Evolutionary conservation across 495 filamentous ascomycete species (phyloP).

Genomic region (Friedmanniomyces endolithicus): DNA sequence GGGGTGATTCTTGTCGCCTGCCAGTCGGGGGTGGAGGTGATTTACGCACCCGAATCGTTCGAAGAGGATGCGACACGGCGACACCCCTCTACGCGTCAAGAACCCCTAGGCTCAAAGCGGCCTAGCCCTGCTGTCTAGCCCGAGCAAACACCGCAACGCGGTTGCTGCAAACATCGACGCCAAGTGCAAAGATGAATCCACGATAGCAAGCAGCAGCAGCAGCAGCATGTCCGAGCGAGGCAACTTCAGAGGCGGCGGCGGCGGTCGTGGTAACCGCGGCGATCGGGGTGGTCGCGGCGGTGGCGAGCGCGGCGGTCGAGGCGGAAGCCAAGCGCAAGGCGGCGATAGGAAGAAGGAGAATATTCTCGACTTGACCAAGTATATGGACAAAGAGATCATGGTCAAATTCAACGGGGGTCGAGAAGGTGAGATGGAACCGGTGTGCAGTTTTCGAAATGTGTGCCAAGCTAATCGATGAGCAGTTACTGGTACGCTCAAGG

Average conservation of each 20-base stretch:
- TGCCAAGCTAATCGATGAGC: not conserved
- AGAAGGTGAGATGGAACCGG: slow-evolving; percentile 50
- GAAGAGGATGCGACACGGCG: not conserved
- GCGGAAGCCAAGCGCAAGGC: slow-evolving; percentile 34
- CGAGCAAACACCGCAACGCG: not conserved
- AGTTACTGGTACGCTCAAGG: slow-evolving; percentile 85
- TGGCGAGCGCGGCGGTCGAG: slow-evolving; percentile 32
- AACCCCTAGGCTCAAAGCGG: not conserved
- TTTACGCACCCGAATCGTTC: too few relatives aligned
- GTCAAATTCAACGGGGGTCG: slow-evolving; percentile 95
- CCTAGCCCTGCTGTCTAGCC: not conserved
- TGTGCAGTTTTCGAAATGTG: not conserved
- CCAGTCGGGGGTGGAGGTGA: not conserved
- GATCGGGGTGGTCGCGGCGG: slow-evolving; percentile 29
- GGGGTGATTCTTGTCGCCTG: too few relatives aligned
- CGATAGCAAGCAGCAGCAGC: not conserved
- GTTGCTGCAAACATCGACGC: not conserved
- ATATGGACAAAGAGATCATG: slow-evolving; percentile 86
- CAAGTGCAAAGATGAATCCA: not conserved
- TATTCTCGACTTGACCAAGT: slow-evolving; percentile 87
- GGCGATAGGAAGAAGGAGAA: slow-evolving; percentile 93
- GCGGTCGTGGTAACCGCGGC: slow-evolving; percentile 33
- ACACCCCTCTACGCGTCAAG: not conserved
- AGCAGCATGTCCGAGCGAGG: slow-evolving; percentile 55
- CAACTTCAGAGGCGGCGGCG: slow-evolving; percentile 36